These are phyloP conservation scores for Angophora floribunda DNA, from an alignment of 345 rosid species.

Conservation along the genomic window DNA sequence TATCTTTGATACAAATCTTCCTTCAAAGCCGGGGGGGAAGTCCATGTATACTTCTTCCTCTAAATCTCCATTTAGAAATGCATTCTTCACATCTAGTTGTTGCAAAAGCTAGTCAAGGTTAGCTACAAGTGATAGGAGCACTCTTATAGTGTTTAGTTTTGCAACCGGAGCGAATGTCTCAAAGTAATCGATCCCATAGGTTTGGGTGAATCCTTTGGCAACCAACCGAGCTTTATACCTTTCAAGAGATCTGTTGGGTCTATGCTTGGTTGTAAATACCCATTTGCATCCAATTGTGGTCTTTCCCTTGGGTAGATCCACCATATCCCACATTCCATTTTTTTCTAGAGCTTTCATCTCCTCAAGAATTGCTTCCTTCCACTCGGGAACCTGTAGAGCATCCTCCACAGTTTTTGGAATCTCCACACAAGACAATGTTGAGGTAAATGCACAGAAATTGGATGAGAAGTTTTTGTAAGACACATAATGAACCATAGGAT, in stretches of 20 bases:
- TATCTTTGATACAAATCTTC: background rate
- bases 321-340: background rate
- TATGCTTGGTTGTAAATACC: background rate
- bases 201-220: background rate
- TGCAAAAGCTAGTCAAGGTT: background rate
- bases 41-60: background rate
- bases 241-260: background rate
- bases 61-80: background rate
- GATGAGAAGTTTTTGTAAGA: too few relatives aligned
- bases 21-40: background rate
- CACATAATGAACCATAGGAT: background rate
- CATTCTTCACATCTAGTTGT: background rate
- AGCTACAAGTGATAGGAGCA: background rate
- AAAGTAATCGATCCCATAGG: background rate
- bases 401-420: background rate
- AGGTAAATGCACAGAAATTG: background rate
- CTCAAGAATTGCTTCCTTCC: background rate
- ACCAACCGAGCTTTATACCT: background rate
- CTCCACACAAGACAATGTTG: background rate
- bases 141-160: background rate
- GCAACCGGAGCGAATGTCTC: background rate
- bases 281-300: background rate
- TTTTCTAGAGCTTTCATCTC: background rate
- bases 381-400: background rate
- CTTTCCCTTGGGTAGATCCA: background rate